Evolutionary conservation across 352 stramenopile genomes (phyloP), one percentile per base, ranked within the genome.

Genomic region (Albugo candida): DNA sequence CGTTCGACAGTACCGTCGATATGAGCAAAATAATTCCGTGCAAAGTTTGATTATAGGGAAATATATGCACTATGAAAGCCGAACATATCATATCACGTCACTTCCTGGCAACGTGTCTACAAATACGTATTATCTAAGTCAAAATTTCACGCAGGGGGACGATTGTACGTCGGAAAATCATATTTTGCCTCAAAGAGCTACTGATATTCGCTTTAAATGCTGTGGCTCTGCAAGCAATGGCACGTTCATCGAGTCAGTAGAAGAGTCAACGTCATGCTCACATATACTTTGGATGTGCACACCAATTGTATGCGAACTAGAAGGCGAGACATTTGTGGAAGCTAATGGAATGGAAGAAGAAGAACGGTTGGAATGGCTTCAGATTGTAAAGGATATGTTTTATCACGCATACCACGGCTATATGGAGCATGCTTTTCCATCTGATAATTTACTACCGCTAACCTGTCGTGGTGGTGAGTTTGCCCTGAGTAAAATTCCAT

Each of bases 391-490:
- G 19, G 75, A 82, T 36, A 92, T 94, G 80, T 93, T 93, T 45
- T 89, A 91, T 48, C 82, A 94, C 51, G 82, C 74, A 21, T 93
- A 92, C 55, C 55, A 81, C 45, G 75, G 71, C 2, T 94, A 94
- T 55, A 65, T 92, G 55, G 58, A 55, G 17, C 59, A 93, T 44
- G 81, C 81, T 14, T 93, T 81, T 51, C 81, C 79, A n/a, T 53
- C 82, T 39, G 83, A 86, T 43, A 74, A 81, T 38, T 60, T 94
- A 41, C 37, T 72, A 45, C 78, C 75, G 20, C 58, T 88, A 31
- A 77, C 67, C 31, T 88, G 78, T 55, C 52, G 56, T 19, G 78
- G 75, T 42, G 69, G 72, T 21, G 63, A 62, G 35, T 88, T 88
- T 48, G 73, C 85, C 50, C 66, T 88, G 1, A 73, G 75, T 41